Conservation (phyloP, 1,284 basidiomycete species). For the Marasmius fiardii region DNA sequence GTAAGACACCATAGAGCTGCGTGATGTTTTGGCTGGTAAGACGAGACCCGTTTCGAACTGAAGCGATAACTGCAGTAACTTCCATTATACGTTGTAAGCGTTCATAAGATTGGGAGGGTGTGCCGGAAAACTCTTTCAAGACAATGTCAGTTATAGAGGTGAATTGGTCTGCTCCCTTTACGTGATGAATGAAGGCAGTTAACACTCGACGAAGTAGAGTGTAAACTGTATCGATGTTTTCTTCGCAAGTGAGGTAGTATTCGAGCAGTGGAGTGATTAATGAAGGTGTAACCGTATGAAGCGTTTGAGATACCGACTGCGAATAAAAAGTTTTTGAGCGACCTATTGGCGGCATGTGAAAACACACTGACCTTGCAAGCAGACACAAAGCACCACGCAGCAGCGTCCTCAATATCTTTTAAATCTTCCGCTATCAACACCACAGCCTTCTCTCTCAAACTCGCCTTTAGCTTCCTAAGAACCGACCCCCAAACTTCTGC, state of each 20-base stretch:
- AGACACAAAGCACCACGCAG: slow-evolving; percentile 65
- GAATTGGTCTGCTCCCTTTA: slow-evolving; percentile 65
- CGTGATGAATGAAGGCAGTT: slow-evolving; percentile 81
- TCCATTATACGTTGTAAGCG: slow-evolving; percentile 16
- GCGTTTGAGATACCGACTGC: slow-evolving; percentile 71
- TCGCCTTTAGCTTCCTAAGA: slow-evolving; percentile 58
- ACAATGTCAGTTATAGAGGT: slow-evolving; percentile 55
- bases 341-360: slow-evolving; percentile 10
- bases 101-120: slow-evolving; percentile 18
- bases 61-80: slow-evolving; percentile 9
- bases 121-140: slow-evolving; percentile 28
- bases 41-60: slow-evolving; percentile 12
- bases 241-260: slow-evolving; percentile 41
- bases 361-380: slow-evolving; percentile 62
- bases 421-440: slow-evolving; percentile 41
- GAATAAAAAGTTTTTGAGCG: slow-evolving; percentile 16
- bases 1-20: slow-evolving; percentile 40
- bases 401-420: slow-evolving; percentile 51
- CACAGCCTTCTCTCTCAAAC: slow-evolving; percentile 49
- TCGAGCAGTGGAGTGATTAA: slow-evolving; percentile 57
- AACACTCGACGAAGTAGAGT: slow-evolving; percentile 66
- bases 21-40: slow-evolving; percentile 46
- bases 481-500: slow-evolving; percentile 79
- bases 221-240: slow-evolving; percentile 41
- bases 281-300: slow-evolving; percentile 73